A percentile compares a stretch with the other conserved stretches of the same genome.
phyloP scores from a whole-genome alignment of 805 yeast species.

The Yamadazyma laniorum region DNA sequence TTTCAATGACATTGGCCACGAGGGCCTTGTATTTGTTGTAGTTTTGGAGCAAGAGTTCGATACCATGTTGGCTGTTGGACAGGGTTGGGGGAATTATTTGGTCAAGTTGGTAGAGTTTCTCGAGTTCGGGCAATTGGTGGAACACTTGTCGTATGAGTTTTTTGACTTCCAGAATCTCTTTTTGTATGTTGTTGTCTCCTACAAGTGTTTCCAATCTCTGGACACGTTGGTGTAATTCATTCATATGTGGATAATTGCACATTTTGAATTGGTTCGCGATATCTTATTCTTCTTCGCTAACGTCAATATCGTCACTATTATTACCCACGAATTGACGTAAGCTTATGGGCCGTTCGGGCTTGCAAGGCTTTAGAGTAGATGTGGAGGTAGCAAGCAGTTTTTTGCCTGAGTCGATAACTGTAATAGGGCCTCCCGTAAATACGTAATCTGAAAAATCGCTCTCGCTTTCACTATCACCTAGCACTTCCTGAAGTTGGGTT shows the following conservation, averaged over 20 bases:
- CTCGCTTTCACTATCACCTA: conserved; percentile 23
- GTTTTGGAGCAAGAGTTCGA: conserved; percentile 10
- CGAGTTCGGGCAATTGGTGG: conserved; percentile 6
- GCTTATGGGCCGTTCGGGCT: conserved; percentile 41
- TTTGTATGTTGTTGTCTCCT: neutral
- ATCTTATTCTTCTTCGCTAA: conserved; percentile 32
- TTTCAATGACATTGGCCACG: conserved; percentile 5
- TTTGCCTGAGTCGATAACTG: conserved; percentile 5
- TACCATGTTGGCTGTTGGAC: neutral
- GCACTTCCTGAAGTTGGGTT: conserved; percentile 41
- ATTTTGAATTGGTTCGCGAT: neutral
- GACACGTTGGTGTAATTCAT: conserved; percentile 1
- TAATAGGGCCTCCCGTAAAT: conserved; percentile 11
- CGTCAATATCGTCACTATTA: conserved; percentile 26
- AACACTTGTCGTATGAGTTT: neutral
- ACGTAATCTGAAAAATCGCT: conserved; percentile 1
- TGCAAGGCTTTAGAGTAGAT: neutral
- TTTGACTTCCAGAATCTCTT: conserved; percentile 3
- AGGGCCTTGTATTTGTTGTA: conserved; percentile 7
- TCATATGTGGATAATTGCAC: neutral
- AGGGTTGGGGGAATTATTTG: neutral
- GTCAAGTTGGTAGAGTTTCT: neutral
- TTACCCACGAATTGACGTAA: conserved; percentile 37
- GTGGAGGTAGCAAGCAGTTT: conserved; percentile 1
- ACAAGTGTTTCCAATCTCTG: neutral